Base-by-base conservation (phyloP, 306 rosid species). In the Citrullus mucosospermus region DNA sequence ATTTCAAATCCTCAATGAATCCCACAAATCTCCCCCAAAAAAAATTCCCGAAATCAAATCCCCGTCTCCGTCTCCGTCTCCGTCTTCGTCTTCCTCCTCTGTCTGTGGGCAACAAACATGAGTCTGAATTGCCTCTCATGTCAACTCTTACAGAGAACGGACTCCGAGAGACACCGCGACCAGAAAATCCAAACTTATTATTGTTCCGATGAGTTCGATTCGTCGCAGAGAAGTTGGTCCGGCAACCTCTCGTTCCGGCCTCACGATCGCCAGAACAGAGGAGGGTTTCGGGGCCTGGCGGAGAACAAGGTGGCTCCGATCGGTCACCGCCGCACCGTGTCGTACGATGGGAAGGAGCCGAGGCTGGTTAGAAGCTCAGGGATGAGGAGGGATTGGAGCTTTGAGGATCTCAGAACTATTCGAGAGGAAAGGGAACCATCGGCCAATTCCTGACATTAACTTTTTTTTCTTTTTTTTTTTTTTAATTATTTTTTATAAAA, bases 301-400 rank as follows among this genome's bases (percentile, higher is more conserved):
- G 71, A 61, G 39, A 69, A 32, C 48, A 72, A 50, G 86, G 72
- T 6, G 3, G 41, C 60, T 18, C 41, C 43, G 2, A 69, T 43
- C 44, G 50, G 62, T 0, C 78, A 85, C 72, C 89, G 87, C 15
- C 84, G 92, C 11, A 87, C 5, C 57, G 34, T 9, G 67, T 74
- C 22, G 46, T 86, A 38, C 48, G 83, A 63, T 0, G 86, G 85
- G 20, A 53, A 56, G 0, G 93, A 81, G 32, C 97, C 96, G 0
- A 85, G 80, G 79, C 70, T 95, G 87, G 71, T 84, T 16, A 74
- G 97, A 78, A 85, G 99, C 84, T 80, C 87, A 8, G 99, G 96
- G 25, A 86, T 91, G 93, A 89, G 99, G 83, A 86, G 97, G 89
- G 90, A 95, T 58, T 95, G 99, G 99, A 92, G 90, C 86, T 86